Conservation (phyloP, 495 filamentous ascomycete genomes). For the Talaromyces wortmannii region DNA sequence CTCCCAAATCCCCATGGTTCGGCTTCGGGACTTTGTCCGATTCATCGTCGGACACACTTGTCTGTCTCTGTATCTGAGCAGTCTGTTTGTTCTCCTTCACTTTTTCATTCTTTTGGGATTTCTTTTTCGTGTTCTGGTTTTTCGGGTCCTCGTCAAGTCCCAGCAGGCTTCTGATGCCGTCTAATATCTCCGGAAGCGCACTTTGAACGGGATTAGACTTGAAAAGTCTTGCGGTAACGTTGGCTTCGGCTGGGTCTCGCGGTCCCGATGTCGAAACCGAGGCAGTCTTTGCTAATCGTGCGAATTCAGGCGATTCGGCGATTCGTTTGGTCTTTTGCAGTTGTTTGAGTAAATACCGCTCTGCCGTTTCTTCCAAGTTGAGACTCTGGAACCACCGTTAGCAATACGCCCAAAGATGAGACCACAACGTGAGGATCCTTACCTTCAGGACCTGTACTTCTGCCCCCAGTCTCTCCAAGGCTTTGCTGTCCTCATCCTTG, state of each 20-base stretch:
- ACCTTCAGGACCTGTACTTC: constrained; percentile 77
- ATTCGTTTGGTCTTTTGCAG: constrained; percentile 69
- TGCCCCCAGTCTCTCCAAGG: constrained; percentile 52
- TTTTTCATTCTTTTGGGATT: constrained; percentile 1
- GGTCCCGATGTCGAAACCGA: constrained; percentile 27
- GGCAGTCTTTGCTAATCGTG: constrained; percentile 24
- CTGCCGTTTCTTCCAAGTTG: constrained; percentile 56
- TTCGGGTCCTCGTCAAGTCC: constrained; percentile 43
- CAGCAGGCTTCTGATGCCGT: constrained; percentile 53
- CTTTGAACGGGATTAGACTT: constrained; percentile 70
- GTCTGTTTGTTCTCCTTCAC: constrained; percentile 3
- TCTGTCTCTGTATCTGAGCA: constrained; percentile 8
- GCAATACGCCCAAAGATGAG: not conserved
- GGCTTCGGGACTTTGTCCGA: constrained; percentile 9
- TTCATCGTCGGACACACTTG: constrained; percentile 5
- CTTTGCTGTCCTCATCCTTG: constrained; percentile 32
- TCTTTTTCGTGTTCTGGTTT: constrained; percentile 13
- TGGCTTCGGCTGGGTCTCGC: constrained; percentile 48
- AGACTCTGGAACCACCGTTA: constrained; percentile 36
- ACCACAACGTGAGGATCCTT: constrained; percentile 1
- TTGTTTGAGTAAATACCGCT: constrained; percentile 66
- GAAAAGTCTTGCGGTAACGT: constrained; percentile 76
- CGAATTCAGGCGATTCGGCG: constrained; percentile 42
- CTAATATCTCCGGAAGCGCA: constrained; percentile 54
- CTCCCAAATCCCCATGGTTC: constrained; percentile 9